phyloP scores from a whole-genome alignment of 768 basidiomycete species.

The Macrolepiota albuminosa region DNA sequence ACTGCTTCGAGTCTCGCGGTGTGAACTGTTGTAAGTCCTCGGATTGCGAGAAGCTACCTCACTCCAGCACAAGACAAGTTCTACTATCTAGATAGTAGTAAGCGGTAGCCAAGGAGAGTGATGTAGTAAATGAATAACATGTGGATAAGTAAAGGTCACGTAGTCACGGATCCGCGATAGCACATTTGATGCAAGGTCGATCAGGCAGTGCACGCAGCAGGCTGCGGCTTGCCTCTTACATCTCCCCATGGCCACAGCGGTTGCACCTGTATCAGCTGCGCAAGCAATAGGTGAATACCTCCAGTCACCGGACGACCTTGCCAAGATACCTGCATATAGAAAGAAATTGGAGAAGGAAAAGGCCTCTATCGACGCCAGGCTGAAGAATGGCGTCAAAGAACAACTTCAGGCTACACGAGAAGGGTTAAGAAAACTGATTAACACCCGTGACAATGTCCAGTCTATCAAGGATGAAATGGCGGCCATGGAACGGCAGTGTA shows the following conservation, averaged over 20 bases:
- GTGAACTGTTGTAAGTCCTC: too few relatives aligned
- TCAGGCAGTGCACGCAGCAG: conserved; percentile 2
- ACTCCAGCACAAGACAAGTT: too few relatives aligned
- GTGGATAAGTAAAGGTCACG: too few relatives aligned
- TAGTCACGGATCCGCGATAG: too few relatives aligned
- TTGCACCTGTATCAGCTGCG: conserved; percentile 66
- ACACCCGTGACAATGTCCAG: conserved; percentile 74
- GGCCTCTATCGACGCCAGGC: conserved; percentile 84
- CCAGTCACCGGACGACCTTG: conserved; percentile 90
- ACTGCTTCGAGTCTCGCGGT: too few relatives aligned
- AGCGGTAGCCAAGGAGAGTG: too few relatives aligned
- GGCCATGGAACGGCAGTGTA: conserved; percentile 69
- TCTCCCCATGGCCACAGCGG: conserved; percentile 32
- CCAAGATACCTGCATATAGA: conserved; percentile 81
- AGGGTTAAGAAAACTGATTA: conserved; percentile 76
- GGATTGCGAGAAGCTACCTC: too few relatives aligned
- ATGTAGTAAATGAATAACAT: too few relatives aligned
- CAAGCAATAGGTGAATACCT: conserved; percentile 88
- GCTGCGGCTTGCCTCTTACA: not conserved
- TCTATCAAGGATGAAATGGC: conserved; percentile 83
- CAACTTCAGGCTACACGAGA: conserved; percentile 89
- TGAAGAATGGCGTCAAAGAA: conserved; percentile 88
- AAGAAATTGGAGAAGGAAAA: conserved; percentile 98
- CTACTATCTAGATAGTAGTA: too few relatives aligned
- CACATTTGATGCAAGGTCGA: not conserved